phyloP scores from a whole-genome alignment of 2,329 filamentous ascomycete species.

The Botrytis byssoidea region DNA sequence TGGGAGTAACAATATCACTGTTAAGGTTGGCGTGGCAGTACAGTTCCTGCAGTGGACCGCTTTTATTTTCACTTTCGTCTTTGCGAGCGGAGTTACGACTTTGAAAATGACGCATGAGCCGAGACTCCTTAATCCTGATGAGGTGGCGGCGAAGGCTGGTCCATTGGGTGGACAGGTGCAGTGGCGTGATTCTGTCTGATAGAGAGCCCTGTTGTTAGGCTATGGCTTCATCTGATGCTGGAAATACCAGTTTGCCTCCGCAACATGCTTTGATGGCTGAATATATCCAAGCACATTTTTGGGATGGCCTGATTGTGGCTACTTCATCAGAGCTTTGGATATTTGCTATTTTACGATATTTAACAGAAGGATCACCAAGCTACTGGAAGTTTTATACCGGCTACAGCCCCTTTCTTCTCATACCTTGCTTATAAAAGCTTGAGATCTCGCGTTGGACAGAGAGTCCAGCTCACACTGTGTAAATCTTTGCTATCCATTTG shows the following conservation, averaged over 20 bases:
- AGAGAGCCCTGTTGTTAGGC: fast-evolving
- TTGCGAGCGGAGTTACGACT: not conserved
- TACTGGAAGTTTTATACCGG: too few species aligned
- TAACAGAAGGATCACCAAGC: not conserved
- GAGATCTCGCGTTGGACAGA: not conserved
- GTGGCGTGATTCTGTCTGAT: not conserved
- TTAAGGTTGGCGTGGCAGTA: not conserved
- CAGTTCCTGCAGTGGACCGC: constrained; percentile 12
- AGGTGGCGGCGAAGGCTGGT: not conserved
- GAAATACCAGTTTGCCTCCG: not conserved
- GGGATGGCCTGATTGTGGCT: not conserved
- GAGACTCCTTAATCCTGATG: not conserved
- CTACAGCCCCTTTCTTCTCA: fast-evolving
- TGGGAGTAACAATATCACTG: not conserved
- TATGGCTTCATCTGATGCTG: not conserved
- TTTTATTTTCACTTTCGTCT: constrained; percentile 13
- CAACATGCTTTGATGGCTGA: not conserved
- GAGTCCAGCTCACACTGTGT: not conserved
- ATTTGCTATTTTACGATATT: not conserved
- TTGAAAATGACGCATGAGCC: not conserved
- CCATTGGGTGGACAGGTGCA: not conserved
- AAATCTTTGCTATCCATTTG: not conserved
- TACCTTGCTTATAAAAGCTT: not conserved
- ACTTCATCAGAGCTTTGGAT: not conserved
- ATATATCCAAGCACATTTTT: not conserved